A percentile compares a stretch with the other conserved stretches of the same genome.
phyloP scores from a whole-genome alignment of 179 eudicot species.

The Silene vulgaris region DNA sequence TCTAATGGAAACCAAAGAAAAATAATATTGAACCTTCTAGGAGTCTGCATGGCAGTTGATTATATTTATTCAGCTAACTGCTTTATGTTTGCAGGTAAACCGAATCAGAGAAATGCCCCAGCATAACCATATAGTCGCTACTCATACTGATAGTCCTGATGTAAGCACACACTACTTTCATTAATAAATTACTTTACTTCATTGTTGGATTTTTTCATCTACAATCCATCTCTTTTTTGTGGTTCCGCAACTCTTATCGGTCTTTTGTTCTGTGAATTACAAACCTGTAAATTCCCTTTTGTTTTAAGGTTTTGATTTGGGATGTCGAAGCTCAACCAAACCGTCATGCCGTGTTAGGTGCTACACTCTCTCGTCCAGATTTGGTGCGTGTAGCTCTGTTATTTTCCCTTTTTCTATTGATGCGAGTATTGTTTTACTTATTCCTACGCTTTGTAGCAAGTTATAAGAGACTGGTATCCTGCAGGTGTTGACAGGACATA shows the following conservation, averaged over 20 bases:
- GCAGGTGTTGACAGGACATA: constrained; percentile 81
- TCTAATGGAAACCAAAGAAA: too few relatives aligned
- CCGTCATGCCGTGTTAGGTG: constrained; percentile 85
- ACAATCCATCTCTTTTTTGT: neutral
- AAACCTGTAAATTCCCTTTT: neutral
- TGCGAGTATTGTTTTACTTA: neutral
- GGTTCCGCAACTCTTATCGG: neutral
- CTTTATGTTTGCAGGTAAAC: constrained; percentile 62
- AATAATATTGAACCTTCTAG: neutral
- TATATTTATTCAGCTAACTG: neutral
- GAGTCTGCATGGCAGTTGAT: neutral
- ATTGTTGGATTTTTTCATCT: neutral
- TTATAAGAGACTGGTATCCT: constrained; percentile 8
- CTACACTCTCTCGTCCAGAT: constrained; percentile 81
- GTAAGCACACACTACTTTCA: constrained; percentile 35
- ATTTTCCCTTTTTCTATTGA: neutral
- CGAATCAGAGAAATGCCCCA: constrained; percentile 97
- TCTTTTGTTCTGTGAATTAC: neutral
- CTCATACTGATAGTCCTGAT: constrained; percentile 97
- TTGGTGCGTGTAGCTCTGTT: constrained; percentile 45
- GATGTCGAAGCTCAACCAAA: constrained; percentile 90
- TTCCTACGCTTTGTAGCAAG: neutral
- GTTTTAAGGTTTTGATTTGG: constrained; percentile 76
- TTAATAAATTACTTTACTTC: neutral
- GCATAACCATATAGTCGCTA: constrained; percentile 88